Percentiles rank a stretch among this genome's conserved stretches.
phyloP scores from a whole-genome alignment of 176 grass and related monocot species.

The Areca catechu region DNA sequence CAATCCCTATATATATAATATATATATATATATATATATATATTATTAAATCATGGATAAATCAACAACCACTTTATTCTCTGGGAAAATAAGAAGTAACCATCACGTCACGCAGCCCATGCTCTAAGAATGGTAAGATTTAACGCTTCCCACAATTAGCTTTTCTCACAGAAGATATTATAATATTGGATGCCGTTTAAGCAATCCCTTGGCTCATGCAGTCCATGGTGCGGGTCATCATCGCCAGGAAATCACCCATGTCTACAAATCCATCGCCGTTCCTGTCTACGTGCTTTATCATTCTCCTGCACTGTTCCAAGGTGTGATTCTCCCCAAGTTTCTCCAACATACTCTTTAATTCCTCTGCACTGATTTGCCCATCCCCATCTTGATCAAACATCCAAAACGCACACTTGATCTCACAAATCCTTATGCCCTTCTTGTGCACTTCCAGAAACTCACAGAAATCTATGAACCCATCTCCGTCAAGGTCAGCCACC shows the following conservation, averaged over 20 bases:
- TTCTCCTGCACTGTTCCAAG: conserved; percentile 44
- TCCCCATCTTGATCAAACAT: conserved; percentile 47
- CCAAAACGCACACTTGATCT: conserved; percentile 59
- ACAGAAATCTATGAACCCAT: conserved; percentile 46
- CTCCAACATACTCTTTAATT: conserved; percentile 34
- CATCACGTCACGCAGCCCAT: too few relatives aligned
- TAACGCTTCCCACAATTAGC: too few relatives aligned
- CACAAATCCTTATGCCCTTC: conserved; percentile 44
- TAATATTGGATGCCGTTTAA: too few relatives aligned
- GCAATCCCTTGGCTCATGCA: too few relatives aligned
- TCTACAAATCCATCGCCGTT: conserved; percentile 48
- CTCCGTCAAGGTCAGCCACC: conserved; percentile 37
- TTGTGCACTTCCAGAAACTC: conserved; percentile 70
- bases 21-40: too few relatives aligned
- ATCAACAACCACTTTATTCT: too few relatives aligned
- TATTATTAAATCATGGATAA: too few relatives aligned
- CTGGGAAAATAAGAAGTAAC: too few relatives aligned
- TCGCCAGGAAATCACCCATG: conserved; percentile 74
- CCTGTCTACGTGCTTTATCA: conserved; percentile 45
- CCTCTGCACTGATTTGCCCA: conserved; percentile 50
- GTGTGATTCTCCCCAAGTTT: conserved; percentile 33
- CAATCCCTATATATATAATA: too few relatives aligned
- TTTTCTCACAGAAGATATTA: too few relatives aligned
- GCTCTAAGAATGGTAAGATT: too few relatives aligned
- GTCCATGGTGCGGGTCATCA: conserved; percentile 72